These are phyloP conservation scores for Conoideocrella luteorostrata DNA, from an alignment of 2,329 filamentous ascomycete genomes.

Conservation along the genomic window DNA sequence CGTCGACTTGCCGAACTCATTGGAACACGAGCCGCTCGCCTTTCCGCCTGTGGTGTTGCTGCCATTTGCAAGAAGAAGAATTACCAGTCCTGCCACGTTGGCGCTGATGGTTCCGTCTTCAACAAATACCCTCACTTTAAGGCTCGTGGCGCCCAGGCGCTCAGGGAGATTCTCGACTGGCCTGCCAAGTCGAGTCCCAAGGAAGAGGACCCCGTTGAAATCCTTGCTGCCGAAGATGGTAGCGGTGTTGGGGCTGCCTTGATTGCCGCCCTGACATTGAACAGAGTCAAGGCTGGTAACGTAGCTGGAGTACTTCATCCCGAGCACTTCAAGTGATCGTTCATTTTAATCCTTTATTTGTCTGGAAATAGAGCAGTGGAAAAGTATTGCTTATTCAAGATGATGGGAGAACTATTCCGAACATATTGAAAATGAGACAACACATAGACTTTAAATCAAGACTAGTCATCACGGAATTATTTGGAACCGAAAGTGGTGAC, in stretches of 20 bases:
- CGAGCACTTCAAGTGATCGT: slow-evolving; percentile 46
- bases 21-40: slow-evolving; percentile 84
- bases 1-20: slow-evolving; percentile 89
- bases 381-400: not conserved
- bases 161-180: slow-evolving; percentile 96
- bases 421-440: not conserved
- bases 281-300: slow-evolving; percentile 58
- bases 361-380: not conserved
- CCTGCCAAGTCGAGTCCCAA: slow-evolving; percentile 58
- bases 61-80: slow-evolving; percentile 97
- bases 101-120: slow-evolving; percentile 94
- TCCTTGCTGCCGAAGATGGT: slow-evolving; percentile 88
- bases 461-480: no score
- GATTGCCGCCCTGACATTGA: slow-evolving; percentile 70
- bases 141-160: slow-evolving; percentile 76
- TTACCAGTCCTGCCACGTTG: slow-evolving; percentile 82
- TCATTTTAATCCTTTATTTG: not conserved
- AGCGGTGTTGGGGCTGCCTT: slow-evolving; percentile 94
- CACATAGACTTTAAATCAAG: not conserved
- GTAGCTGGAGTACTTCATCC: slow-evolving; percentile 58
- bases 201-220: slow-evolving; percentile 80
- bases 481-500: not conserved
- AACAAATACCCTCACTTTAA: slow-evolving; percentile 99
- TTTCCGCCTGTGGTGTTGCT: slow-evolving; percentile 90
- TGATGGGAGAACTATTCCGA: not conserved